phyloP scores from a whole-genome alignment of 371 early-diverging fungal genomes.

The Aphelidium insulamus region DNA sequence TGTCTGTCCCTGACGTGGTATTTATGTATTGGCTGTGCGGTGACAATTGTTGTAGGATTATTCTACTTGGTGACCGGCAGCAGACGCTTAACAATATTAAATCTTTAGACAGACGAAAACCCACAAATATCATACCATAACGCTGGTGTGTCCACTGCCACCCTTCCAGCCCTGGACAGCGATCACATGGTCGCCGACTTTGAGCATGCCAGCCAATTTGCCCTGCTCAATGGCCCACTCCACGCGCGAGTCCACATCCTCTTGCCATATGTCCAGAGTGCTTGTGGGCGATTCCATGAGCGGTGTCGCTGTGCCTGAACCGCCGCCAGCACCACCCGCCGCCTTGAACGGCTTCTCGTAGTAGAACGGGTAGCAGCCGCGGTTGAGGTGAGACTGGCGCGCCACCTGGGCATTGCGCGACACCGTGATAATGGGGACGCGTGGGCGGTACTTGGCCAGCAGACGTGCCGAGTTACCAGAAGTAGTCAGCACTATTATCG shows the following conservation, averaged over 20 bases:
- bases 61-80: no score
- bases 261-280: slow-evolving; percentile 46
- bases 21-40: no score
- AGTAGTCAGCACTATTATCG: slow-evolving; percentile 68
- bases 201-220: slow-evolving; percentile 39
- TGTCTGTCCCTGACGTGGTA: no score
- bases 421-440: slow-evolving; percentile 72
- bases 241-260: slow-evolving; percentile 58
- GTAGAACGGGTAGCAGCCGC: slow-evolving; percentile 77
- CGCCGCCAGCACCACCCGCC: no score
- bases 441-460: slow-evolving; percentile 85
- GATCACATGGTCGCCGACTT: slow-evolving; percentile 43
- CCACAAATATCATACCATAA: no score
- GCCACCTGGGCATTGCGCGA: slow-evolving; percentile 67
- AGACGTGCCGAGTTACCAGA: slow-evolving; percentile 73
- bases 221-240: no score
- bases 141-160: slow-evolving; percentile 62
- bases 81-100: no score
- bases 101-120: no score
- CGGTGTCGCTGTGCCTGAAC: no score
- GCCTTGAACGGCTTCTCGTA: slow-evolving; percentile 33
- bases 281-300: no score
- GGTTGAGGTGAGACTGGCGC: slow-evolving; percentile 59
- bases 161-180: slow-evolving; percentile 66
- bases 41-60: no score